Conservation (phyloP, 495 filamentous ascomycete species). For the Bacidia rubella region DNA sequence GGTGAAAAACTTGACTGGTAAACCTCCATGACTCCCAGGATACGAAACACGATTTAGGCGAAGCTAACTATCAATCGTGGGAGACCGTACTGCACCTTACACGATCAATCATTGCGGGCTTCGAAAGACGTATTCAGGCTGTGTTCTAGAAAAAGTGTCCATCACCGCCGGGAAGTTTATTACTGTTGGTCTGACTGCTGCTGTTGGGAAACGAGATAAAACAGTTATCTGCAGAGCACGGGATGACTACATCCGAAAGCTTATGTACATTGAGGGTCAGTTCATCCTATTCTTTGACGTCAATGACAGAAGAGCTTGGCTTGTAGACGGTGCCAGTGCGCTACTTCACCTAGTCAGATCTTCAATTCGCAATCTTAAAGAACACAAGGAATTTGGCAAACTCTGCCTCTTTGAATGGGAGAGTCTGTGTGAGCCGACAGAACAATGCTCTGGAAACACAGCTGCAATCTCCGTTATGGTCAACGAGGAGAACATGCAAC, state of each 20-base stretch:
- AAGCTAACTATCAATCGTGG: too few relatives aligned
- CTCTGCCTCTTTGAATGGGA: not conserved
- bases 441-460: not conserved
- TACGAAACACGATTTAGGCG: too few relatives aligned
- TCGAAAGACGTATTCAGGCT: not conserved
- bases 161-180: not conserved
- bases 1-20: not conserved
- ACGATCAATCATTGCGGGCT: not conserved
- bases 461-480: not conserved
- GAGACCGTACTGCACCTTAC: too few relatives aligned
- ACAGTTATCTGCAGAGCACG: not conserved
- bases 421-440: not conserved
- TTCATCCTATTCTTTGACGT: not conserved
- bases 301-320: not conserved
- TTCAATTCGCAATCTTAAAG: not conserved
- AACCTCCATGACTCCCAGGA: too few relatives aligned
- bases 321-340: not conserved
- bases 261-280: not conserved
- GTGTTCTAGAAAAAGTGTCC: not conserved
- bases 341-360: not conserved
- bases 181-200: not conserved
- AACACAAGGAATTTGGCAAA: not conserved
- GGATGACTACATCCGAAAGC: not conserved
- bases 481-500: not conserved
- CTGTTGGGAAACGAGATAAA: not conserved